Conservation (phyloP, 2,329 filamentous ascomycete species). For the Plectosphaerella plurivora region DNA sequence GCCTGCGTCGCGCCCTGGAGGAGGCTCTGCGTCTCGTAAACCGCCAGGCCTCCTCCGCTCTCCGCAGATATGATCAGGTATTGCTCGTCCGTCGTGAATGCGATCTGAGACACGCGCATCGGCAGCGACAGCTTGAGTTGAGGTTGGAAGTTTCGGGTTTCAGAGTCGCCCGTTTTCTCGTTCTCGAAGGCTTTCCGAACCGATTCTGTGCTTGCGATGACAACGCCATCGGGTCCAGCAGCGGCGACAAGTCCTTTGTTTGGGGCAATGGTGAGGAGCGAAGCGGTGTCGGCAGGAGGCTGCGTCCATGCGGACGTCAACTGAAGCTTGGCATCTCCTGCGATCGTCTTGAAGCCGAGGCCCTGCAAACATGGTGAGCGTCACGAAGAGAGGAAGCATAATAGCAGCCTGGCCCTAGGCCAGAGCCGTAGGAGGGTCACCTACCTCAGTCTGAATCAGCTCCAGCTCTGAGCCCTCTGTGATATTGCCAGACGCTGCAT, state of each 20-base stretch:
- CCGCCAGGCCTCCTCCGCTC: slow-evolving; percentile 72
- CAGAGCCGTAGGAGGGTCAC: slow-evolving; percentile 8
- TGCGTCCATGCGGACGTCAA: slow-evolving; percentile 75
- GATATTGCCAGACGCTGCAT: slow-evolving; percentile 29
- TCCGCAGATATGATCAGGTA: slow-evolving; percentile 81
- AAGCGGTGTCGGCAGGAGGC: slow-evolving; percentile 71
- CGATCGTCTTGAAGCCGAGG: slow-evolving; percentile 76
- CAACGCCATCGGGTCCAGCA: slow-evolving; percentile 74
- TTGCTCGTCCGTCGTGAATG: slow-evolving; percentile 85
- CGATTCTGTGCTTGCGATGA: slow-evolving; percentile 71
- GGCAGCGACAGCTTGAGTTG: slow-evolving; percentile 69
- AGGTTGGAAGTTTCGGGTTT: slow-evolving; percentile 67
- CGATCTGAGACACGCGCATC: slow-evolving; percentile 77
- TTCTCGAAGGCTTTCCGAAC: slow-evolving; percentile 71
- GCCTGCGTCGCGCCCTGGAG: slow-evolving; percentile 62
- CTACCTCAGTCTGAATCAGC: slow-evolving; percentile 78
- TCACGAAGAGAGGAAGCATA: no score
- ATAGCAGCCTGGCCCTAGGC: not conserved
- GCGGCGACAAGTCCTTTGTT: slow-evolving; percentile 79
- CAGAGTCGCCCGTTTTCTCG: slow-evolving; percentile 51
- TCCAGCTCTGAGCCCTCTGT: slow-evolving; percentile 61
- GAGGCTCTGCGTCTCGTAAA: slow-evolving; percentile 72
- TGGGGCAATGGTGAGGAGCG: slow-evolving; percentile 79
- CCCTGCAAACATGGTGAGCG: slow-evolving; percentile 34
- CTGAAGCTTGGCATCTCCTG: slow-evolving; percentile 77